Conservation (phyloP, 495 filamentous ascomycete genomes). For the Xeromyces bisporus region DNA sequence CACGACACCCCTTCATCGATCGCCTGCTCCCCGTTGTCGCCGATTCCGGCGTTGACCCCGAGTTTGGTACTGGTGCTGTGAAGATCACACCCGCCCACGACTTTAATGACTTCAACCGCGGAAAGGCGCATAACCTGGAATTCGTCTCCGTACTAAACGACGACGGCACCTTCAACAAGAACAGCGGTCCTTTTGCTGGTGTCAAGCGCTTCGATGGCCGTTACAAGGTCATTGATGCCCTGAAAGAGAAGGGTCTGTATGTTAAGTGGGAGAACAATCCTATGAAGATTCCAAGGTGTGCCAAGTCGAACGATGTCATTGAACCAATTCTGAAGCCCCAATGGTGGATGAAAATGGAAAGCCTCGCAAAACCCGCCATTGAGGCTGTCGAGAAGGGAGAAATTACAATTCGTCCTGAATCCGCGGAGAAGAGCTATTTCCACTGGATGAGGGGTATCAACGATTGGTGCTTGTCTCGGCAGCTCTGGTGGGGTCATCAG, state of each 20-base stretch:
- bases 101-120: constrained; percentile 59
- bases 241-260: constrained; percentile 54
- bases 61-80: constrained; percentile 65
- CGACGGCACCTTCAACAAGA: constrained; percentile 46
- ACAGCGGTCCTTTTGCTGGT: constrained; percentile 43
- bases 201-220: constrained; percentile 65
- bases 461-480: constrained; percentile 69
- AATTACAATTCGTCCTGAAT: constrained; percentile 56
- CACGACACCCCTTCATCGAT: constrained; percentile 52
- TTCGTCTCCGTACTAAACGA: constrained; percentile 36
- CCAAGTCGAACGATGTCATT: constrained; percentile 62
- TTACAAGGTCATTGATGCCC: constrained; percentile 49
- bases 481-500: constrained; percentile 80
- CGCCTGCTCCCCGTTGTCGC: constrained; percentile 52
- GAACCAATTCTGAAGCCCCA: constrained; percentile 69
- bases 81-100: constrained; percentile 72
- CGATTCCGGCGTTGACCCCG: constrained; percentile 51
- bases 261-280: constrained; percentile 63
- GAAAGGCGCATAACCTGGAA: constrained; percentile 45
- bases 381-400: constrained; percentile 49
- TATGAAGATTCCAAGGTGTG: constrained; percentile 64
- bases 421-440: constrained; percentile 51
- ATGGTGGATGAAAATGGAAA: constrained; percentile 58
- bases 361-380: constrained; percentile 40
- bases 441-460: constrained; percentile 58